Percentiles rank a stretch among this genome's conserved stretches.
Evolutionary conservation across 192 early-diverging fungal species (phyloP).

Genomic region (Pecoramyces ruminantium): DNA sequence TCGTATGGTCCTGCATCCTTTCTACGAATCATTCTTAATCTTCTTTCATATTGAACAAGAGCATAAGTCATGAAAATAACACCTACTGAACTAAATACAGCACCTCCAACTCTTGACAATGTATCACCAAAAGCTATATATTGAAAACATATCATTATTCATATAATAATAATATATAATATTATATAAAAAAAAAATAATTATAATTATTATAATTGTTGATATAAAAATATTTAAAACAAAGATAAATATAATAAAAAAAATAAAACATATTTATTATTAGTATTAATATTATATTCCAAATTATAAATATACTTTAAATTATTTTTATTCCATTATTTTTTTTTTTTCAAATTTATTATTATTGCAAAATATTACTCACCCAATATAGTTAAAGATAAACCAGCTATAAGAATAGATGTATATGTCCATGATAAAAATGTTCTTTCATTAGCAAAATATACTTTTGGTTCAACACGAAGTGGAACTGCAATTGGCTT

Average conservation of each 20-base stretch:
- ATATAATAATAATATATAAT: no score
- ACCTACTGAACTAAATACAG: slow-evolving; percentile 44
- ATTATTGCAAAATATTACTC: background rate
- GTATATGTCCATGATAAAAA: slow-evolving; percentile 55
- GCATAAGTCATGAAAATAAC: slow-evolving; percentile 68
- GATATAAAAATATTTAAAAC: no score
- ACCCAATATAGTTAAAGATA: background rate
- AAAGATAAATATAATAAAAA: no score
- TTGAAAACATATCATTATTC: no score
- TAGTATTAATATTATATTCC: no score
- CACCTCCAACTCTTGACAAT: slow-evolving; percentile 45
- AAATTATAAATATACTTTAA: no score
- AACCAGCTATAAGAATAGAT: background rate
- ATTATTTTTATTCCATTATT: no score
- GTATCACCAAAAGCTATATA: slow-evolving; percentile 47
- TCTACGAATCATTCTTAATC: slow-evolving; percentile 46
- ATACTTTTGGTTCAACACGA: slow-evolving; percentile 56
- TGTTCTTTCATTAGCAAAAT: slow-evolving; percentile 88
- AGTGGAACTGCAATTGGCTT: background rate
- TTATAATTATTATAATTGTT: no score
- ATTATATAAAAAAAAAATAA: no score
- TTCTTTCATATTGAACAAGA: slow-evolving; percentile 53
- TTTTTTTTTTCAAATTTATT: no score
- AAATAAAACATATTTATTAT: no score
- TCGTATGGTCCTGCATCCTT: slow-evolving; percentile 56